Conservation (phyloP, 2,329 filamentous ascomycete species). For the Curvularia verruculosa region DNA sequence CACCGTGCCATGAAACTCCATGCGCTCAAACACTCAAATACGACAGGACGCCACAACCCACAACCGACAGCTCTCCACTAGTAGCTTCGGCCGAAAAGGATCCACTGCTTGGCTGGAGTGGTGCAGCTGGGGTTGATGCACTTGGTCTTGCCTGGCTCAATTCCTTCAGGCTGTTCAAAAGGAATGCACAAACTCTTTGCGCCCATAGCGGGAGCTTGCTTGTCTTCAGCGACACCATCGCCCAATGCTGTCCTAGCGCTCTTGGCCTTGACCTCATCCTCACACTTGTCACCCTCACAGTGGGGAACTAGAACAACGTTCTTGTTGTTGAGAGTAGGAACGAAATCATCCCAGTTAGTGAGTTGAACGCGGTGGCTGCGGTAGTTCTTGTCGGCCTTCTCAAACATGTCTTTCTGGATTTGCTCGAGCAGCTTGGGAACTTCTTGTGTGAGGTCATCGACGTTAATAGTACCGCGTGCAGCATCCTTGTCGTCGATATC, state of each 20-base stretch:
- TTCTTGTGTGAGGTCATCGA: constrained; percentile 73
- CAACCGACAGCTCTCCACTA: constrained; percentile 18
- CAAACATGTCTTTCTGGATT: constrained; percentile 84
- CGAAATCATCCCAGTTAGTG: constrained; percentile 86
- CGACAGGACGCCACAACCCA: constrained; percentile 7
- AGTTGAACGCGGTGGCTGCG: constrained; percentile 79
- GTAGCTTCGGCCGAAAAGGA: constrained; percentile 77
- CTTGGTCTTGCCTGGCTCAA: constrained; percentile 81
- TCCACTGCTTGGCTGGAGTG: constrained; percentile 79
- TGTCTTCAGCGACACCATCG: constrained; percentile 74
- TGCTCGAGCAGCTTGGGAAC: constrained; percentile 83
- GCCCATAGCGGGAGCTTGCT: constrained; percentile 75
- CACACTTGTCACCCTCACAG: constrained; percentile 83
- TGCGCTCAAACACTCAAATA: constrained; percentile 28
- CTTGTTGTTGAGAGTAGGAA: constrained; percentile 87
- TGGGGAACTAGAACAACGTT: constrained; percentile 92
- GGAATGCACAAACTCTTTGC: constrained; percentile 79
- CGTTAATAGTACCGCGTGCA: constrained; percentile 68
- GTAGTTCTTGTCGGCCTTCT: constrained; percentile 78
- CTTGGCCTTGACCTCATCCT: constrained; percentile 93
- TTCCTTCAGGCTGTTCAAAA: constrained; percentile 83
- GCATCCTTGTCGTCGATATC: constrained; percentile 77
- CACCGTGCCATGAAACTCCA: constrained; percentile 28
- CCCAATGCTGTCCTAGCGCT: constrained; percentile 76
- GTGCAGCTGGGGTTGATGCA: constrained; percentile 90